Evolutionary conservation across 257 asterid species (phyloP), one percentile per base, ranked within the genome.

Genomic region (Paulownia fortunei): DNA sequence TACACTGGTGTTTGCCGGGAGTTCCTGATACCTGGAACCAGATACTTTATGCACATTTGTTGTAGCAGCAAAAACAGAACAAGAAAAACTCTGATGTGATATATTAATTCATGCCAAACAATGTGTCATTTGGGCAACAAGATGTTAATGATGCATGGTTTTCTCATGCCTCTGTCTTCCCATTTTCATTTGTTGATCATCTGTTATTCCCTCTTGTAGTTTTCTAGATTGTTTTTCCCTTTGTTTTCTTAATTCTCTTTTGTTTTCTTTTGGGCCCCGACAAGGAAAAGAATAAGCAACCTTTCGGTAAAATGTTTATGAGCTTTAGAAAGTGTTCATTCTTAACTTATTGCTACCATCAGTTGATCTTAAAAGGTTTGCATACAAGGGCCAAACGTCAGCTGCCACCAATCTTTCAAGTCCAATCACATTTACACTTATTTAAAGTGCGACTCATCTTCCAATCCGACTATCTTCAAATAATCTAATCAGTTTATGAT

Each of bases 1-100:
- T 94, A 83, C 97, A 94, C 62, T 94, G 97, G 97, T 94, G 97
- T 74, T 72, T 94, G 85, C 97, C 98, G 0, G 97, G 97, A 59
- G 89, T 92, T 80, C 98, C 97, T 10, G 98, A 94, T 78, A 88
- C 97, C 0, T 94, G 97, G 96, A 94, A 94, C 82, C 92, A 84
- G 69, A 87, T 94, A 55, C 79, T 94, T 72, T 87, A 75, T 19
- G 89, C 97, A 18, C 91, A 89, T 83, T 86, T 92, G 83, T 85
- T 89, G 84, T 71, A 52, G 26, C 44, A 61, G 32, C 4, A 58
- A 18, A 8, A n/a, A n/a, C 5, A 26, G 34, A 23, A 66, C 18
- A 37, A 18, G 39, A 13, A 16, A 7, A 47, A 71, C 2, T 7
- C 5, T 10, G 36, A 54, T n/a, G 30, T 18, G 66, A 32, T 49